A percentile compares a stretch with the other conserved stretches of the same genome.
Evolutionary conservation across 768 basidiomycete species (phyloP).

Genomic region (Stropharia rugosoannulata): DNA sequence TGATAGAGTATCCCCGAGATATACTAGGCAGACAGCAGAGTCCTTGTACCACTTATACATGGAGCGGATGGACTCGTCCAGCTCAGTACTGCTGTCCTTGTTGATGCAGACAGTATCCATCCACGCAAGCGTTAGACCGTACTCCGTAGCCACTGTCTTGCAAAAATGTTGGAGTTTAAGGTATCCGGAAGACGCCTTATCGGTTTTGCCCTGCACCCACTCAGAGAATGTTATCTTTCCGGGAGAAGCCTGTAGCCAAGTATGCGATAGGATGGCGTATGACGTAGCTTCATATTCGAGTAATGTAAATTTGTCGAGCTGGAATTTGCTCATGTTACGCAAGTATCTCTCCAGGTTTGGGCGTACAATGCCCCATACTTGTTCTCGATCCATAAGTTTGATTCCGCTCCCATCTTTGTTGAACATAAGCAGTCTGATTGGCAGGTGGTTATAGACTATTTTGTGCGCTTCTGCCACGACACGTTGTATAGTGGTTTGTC

Average conservation of each 20-base stretch:
- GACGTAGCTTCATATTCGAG: not conserved
- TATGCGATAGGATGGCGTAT: not conserved
- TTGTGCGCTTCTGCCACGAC: not conserved
- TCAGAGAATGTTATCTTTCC: not conserved
- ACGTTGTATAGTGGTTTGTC: not conserved
- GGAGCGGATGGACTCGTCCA: constrained; percentile 1
- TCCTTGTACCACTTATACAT: not conserved
- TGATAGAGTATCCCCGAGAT: not conserved
- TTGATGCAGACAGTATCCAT: constrained; percentile 1
- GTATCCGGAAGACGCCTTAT: not conserved
- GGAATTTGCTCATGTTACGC: no score
- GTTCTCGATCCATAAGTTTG: not conserved
- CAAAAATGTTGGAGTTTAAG: not conserved
- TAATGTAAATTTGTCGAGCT: not conserved
- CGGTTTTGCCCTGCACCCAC: not conserved
- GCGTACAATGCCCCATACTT: not conserved
- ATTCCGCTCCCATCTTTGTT: not conserved
- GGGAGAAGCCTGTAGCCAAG: not conserved
- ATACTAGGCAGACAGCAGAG: not conserved
- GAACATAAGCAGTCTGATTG: not conserved
- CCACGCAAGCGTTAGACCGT: not conserved
- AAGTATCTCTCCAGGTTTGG: no score
- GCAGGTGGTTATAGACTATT: not conserved
- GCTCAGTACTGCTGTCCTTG: constrained; percentile 1
- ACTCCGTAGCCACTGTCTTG: not conserved